phyloP scores from a whole-genome alignment of 2,329 filamentous ascomycete genomes.

The Sporothrix pallida region DNA sequence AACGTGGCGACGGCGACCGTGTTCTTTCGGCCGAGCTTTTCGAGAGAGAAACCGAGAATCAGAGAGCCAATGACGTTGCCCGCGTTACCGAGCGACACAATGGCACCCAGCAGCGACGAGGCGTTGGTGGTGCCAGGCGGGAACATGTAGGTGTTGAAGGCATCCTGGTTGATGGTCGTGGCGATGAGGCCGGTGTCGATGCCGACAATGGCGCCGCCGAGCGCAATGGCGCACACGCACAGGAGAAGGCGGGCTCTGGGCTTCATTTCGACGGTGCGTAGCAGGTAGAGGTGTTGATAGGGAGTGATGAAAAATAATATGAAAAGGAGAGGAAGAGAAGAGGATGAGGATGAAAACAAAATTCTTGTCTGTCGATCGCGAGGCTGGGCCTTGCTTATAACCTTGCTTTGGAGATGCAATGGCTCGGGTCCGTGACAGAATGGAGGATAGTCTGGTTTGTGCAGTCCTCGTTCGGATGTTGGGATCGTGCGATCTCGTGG shows the following conservation, averaged over 20 bases:
- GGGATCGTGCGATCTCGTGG: not conserved
- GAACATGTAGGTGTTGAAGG: conserved; percentile 23
- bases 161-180: conserved; percentile 15
- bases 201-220: conserved; percentile 24
- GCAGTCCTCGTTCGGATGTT: not conserved
- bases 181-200: conserved; percentile 28
- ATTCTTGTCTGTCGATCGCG: conserved; percentile 8
- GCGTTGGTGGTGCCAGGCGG: conserved; percentile 14
- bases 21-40: conserved; percentile 32
- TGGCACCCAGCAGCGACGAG: conserved; percentile 14
- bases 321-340: not conserved
- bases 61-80: conserved; percentile 14
- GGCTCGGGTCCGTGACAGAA: not conserved
- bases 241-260: conserved; percentile 20
- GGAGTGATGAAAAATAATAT: not conserved
- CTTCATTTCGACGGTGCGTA: not conserved
- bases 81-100: conserved; percentile 11
- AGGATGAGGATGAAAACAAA: not conserved
- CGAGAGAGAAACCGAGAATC: conserved; percentile 20
- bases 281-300: not conserved
- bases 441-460: not conserved
- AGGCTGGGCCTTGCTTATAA: conserved; percentile 3
- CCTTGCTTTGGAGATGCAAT: not conserved
- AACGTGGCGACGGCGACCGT: conserved; percentile 28
- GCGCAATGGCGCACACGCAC: conserved; percentile 12